These are phyloP conservation scores for Podospora pseudoanserina DNA, from an alignment of 495 filamentous ascomycete genomes.

Conservation along the genomic window DNA sequence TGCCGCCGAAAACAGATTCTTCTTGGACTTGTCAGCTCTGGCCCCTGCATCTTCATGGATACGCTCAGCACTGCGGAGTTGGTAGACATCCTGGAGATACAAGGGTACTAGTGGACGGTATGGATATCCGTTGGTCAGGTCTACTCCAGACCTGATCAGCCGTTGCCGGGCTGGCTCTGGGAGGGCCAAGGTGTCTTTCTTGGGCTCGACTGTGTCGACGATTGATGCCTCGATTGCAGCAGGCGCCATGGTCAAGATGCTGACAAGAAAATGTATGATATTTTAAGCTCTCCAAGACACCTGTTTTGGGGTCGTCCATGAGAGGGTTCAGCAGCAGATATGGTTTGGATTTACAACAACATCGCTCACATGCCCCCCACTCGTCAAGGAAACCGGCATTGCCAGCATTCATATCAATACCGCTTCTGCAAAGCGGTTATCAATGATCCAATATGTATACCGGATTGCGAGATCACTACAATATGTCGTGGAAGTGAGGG, in stretches of 20 bases:
- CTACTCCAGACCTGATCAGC: conserved; percentile 60
- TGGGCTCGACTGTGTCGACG: conserved; percentile 55
- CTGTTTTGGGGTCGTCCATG: neutral
- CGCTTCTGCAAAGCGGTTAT: conserved; percentile 5
- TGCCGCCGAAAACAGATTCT: conserved; percentile 59
- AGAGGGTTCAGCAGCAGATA: neutral
- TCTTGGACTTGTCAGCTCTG: conserved; percentile 65
- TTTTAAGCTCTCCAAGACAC: neutral
- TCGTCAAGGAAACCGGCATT: conserved; percentile 2
- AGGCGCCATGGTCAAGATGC: conserved; percentile 34
- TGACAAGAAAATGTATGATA: neutral
- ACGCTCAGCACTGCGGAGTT: conserved; percentile 57
- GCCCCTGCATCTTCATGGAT: conserved; percentile 57
- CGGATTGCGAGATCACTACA: conserved; percentile 15
- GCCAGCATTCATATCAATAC: conserved; percentile 1
- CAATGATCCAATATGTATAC: conserved; percentile 19
- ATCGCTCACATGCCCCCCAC: neutral
- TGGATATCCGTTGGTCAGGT: conserved; percentile 62
- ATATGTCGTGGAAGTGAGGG: conserved; percentile 1
- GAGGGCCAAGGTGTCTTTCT: conserved; percentile 59
- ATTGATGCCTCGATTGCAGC: conserved; percentile 57
- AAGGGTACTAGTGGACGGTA: conserved; percentile 63
- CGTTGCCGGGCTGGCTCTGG: conserved; percentile 52
- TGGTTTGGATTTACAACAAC: neutral
- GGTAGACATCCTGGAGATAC: conserved; percentile 63